Evolutionary conservation across 495 filamentous ascomycete genomes (phyloP).

Genomic region (Lindgomyces ingoldianus): DNA sequence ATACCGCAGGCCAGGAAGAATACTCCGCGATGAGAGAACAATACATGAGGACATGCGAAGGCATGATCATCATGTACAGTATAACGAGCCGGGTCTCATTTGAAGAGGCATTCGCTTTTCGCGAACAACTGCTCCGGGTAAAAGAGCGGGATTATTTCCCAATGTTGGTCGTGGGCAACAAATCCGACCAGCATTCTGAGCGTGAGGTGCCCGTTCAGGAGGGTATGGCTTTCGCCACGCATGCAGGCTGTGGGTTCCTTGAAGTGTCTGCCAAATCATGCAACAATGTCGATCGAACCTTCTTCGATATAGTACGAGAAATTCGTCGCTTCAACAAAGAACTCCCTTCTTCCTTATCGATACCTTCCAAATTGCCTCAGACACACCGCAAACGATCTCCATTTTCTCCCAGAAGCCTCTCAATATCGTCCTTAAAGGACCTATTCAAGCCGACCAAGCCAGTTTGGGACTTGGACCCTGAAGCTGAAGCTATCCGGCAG

Average conservation of each 20-base stretch:
- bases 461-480: conserved; percentile 1
- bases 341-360: not conserved
- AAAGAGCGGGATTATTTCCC: not conserved
- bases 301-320: not conserved
- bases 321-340: not conserved
- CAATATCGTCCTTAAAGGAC: not conserved
- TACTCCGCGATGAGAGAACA: conserved; percentile 99
- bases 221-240: not conserved
- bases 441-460: conserved; percentile 7
- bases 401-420: not conserved
- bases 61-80: conserved; percentile 95
- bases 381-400: not conserved
- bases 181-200: not conserved
- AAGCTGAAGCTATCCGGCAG: not conserved
- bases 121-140: not conserved
- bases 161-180: not conserved
- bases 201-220: not conserved
- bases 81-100: conserved; percentile 95
- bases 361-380: not conserved
- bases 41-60: conserved; percentile 98
- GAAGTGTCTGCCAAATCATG: not conserved
- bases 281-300: not conserved
- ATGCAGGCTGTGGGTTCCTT: not conserved
- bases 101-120: conserved; percentile 89
- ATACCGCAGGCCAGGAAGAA: conserved; percentile 96